Evolutionary conservation across 495 filamentous ascomycete genomes (phyloP).

Genomic region (Neurospora intermedia): DNA sequence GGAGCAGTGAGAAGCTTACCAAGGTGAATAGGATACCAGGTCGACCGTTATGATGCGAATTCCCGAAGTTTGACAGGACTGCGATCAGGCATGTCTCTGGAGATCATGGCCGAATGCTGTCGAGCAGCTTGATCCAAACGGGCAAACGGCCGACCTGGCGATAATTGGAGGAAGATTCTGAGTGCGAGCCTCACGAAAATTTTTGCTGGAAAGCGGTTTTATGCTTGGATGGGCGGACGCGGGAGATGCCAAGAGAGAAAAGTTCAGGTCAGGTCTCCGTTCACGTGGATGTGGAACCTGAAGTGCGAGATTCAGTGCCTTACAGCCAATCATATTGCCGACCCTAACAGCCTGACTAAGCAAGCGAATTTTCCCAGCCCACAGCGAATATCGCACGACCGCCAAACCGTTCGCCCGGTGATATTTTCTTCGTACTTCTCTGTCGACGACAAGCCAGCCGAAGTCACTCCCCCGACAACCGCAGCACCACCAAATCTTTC

Average conservation of each 20-base stretch:
- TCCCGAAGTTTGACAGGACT: not conserved
- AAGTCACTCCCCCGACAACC: slow-evolving; percentile 7
- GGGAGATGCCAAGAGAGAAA: not conserved
- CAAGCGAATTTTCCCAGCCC: slow-evolving; percentile 9
- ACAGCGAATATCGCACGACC: slow-evolving; percentile 8
- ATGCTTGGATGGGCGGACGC: not conserved
- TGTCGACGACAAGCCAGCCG: slow-evolving; percentile 12
- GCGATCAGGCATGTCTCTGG: not conserved
- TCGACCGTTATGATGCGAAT: not conserved
- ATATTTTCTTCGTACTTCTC: slow-evolving; percentile 10
- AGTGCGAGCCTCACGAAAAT: not conserved
- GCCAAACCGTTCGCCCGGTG: not conserved
- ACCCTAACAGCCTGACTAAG: slow-evolving; percentile 9
- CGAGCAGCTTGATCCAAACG: not conserved
- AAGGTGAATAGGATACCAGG: not conserved
- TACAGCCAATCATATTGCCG: slow-evolving; percentile 8
- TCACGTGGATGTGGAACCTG: not conserved
- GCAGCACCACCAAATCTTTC: slow-evolving; percentile 31
- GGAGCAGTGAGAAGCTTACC: slow-evolving; percentile 5
- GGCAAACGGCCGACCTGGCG: not conserved
- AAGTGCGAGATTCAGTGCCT: not conserved
- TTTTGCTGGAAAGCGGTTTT: not conserved
- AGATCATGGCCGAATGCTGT: not conserved
- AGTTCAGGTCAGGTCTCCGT: not conserved
- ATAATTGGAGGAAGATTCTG: not conserved